A percentile compares a stretch with the other conserved stretches of the same genome.
Evolutionary conservation across 331 rosid species (phyloP).

Genomic region (Saraca asoca): DNA sequence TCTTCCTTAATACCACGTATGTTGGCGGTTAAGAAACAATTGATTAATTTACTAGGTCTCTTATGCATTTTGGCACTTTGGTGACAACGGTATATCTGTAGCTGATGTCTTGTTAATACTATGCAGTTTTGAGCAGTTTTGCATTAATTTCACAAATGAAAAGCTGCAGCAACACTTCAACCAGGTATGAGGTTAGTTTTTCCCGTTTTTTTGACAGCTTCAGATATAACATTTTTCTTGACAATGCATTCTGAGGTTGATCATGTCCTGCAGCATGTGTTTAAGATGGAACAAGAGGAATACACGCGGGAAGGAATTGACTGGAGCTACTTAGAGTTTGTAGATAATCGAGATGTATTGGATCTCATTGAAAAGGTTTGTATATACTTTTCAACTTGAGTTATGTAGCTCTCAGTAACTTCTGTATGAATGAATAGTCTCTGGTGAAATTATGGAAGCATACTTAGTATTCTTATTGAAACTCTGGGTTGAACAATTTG

Average conservation of each 20-base stretch:
- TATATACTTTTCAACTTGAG: conserved; percentile 29
- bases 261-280: conserved; percentile 75
- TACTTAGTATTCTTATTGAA: conserved; percentile 20
- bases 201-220: conserved; percentile 50
- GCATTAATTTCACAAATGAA: conserved; percentile 89
- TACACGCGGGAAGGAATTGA: conserved; percentile 76
- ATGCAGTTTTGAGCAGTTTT: conserved; percentile 91
- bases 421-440: too few relatives aligned
- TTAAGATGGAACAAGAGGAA: conserved; percentile 93
- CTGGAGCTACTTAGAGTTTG: conserved; percentile 89
- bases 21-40: conserved; percentile 15
- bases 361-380: conserved; percentile 92
- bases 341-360: conserved; percentile 83
- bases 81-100: conserved; percentile 26
- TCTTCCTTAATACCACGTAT: conserved; percentile 21
- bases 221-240: conserved; percentile 35
- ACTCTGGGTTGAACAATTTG: conserved; percentile 23
- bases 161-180: conserved; percentile 98
- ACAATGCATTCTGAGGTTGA: conserved; percentile 42
- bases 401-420: conserved; percentile 7
- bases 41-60: not conserved
- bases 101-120: conserved; percentile 37
- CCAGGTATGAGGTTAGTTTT: conserved; percentile 99
- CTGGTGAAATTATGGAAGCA: not conserved
- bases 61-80: conserved; percentile 18